phyloP scores from a whole-genome alignment of 495 filamentous ascomycete genomes.

The Annulohypoxylon moriforme region DNA sequence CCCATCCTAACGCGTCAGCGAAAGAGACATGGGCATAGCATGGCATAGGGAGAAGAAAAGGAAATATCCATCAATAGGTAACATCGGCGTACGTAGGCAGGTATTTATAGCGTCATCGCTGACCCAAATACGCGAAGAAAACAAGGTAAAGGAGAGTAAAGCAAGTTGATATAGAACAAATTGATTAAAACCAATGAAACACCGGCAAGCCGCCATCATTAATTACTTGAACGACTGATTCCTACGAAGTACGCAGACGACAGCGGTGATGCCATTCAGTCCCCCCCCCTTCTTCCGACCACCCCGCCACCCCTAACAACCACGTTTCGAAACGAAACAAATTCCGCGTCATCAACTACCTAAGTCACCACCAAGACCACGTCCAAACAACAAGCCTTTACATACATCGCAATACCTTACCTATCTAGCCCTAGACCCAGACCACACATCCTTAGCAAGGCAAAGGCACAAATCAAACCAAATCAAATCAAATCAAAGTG shows the following conservation, averaged over 20 bases:
- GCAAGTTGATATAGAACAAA: background rate
- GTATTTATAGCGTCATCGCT: background rate
- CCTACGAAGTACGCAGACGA: background rate
- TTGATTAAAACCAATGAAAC: background rate
- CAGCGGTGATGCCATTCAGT: background rate
- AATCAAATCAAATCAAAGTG: background rate
- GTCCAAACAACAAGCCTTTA: background rate
- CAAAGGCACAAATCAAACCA: background rate
- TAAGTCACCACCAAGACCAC: background rate
- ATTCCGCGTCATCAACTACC: background rate
- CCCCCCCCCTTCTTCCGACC: background rate
- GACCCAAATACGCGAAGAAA: background rate
- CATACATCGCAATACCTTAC: too few relatives aligned
- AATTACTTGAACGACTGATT: background rate
- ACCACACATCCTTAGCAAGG: background rate
- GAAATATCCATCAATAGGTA: background rate
- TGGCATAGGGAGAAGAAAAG: background rate
- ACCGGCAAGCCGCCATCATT: background rate
- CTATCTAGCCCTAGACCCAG: background rate
- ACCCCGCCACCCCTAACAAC: background rate
- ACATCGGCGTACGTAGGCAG: background rate
- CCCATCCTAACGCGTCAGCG: slow-evolving; percentile 3
- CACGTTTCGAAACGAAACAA: background rate
- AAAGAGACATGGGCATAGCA: background rate
- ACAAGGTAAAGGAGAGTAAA: background rate